Base-by-base conservation (phyloP, 495 filamentous ascomycete genomes). In the Lichenothelia convexa region DNA sequence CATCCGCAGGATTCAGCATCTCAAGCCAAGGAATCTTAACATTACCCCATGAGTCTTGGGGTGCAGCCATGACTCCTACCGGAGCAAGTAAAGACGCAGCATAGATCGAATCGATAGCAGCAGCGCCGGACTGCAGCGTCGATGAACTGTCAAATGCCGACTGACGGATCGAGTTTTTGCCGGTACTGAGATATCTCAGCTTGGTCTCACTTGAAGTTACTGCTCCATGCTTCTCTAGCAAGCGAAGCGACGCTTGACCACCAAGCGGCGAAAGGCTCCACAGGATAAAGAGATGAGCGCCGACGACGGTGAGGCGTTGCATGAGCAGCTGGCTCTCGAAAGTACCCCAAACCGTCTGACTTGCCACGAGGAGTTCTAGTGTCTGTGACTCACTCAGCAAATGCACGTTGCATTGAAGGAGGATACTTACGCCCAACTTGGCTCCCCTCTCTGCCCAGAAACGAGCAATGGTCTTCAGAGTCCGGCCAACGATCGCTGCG, bases 211-310 rank as follows among this genome's bases (percentile, higher is more conserved):
- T 24, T 11, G 33, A 29, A 3, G 16, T 31, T 7, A 34, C 9
- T 8, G 11, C 8, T 5, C 8, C 15, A 8, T 26, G n/a, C 11
- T 35, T 40, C 22, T 21, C 19, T 15, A 51, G 26, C 12, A 48
- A 18, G 34, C 45, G 45, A 3, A 51, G 33, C 12, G 48, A 45
- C 5, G 48, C 41, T 18, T 51, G 45, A 16, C 45, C 48, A n/a
- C 48, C 48, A 5, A 47, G 8, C 13, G 48, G 48, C 11, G 48
- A 51, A 18, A 51, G 33, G 3, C 40, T 20, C 45, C 48, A 47
- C 18, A 51, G 35, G 13, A 51, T 32, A 4, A 45, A 27, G 18
- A 50, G 21, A 32, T 44, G 35, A 5, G 35, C 38, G 6, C 47
- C 47, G 19, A 50, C 47, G 21, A 47, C 12, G 15, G 47, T 45